These are phyloP conservation scores for Sugiyamaella sp. DNA, from an alignment of 1,139 yeast species.

Conservation along the genomic window DNA sequence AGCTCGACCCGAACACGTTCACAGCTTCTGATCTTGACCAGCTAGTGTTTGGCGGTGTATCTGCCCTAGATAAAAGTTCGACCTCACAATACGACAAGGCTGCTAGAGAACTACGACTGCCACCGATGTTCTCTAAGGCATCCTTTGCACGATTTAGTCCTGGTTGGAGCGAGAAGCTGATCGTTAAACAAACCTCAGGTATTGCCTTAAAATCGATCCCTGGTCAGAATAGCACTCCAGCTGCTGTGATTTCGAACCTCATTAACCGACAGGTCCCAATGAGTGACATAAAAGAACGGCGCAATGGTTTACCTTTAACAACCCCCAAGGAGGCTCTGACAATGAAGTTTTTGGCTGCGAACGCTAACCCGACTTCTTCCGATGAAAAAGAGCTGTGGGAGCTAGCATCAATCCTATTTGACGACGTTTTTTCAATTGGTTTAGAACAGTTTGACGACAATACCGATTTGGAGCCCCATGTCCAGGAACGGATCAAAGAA, in stretches of 20 bases:
- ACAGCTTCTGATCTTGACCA: constrained; percentile 50
- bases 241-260: background rate
- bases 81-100: constrained; percentile 32
- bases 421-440: constrained; percentile 42
- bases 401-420: constrained; percentile 63
- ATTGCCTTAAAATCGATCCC: constrained; percentile 1
- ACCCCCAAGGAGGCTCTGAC: constrained; percentile 26
- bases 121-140: constrained; percentile 26
- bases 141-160: constrained; percentile 32
- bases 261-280: constrained; percentile 4
- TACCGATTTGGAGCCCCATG: constrained; percentile 24
- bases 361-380: constrained; percentile 13
- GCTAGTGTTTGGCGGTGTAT: constrained; percentile 55
- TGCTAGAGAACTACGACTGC: constrained; percentile 32
- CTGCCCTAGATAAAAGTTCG: constrained; percentile 28
- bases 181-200: constrained; percentile 15
- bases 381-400: constrained; percentile 47
- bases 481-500: constrained; percentile 43
- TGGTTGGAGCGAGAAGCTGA: constrained; percentile 24
- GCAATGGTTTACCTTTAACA: constrained; percentile 26
- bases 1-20: constrained; percentile 25
- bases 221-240: constrained; percentile 3
- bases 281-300: constrained; percentile 21
- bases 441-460: constrained; percentile 27
- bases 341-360: constrained; percentile 25